Evolutionary conservation across 805 yeast species (phyloP).

Genomic region (Wickerhamomyces queroliae): DNA sequence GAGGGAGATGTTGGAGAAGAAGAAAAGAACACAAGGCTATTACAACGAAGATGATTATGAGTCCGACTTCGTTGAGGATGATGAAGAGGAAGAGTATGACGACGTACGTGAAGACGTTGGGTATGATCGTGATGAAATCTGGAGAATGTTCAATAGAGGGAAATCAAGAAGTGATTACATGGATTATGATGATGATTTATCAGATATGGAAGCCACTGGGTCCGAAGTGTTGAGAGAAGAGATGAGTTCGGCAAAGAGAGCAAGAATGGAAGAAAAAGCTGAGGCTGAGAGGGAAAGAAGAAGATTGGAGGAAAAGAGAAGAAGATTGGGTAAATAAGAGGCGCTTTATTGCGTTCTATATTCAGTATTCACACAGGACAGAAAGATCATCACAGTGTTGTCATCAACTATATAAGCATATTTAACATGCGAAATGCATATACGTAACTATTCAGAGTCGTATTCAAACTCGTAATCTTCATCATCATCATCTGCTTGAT

Average conservation of each 20-base stretch:
- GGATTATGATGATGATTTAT: conserved; percentile 41
- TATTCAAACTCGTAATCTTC: conserved; percentile 36
- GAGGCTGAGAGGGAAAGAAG: conserved; percentile 59
- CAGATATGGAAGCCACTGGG: conserved; percentile 92
- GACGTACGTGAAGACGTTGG: conserved; percentile 31
- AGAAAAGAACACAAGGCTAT: conserved; percentile 22
- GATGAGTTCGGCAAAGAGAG: conserved; percentile 57
- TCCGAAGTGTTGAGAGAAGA: conserved; percentile 86
- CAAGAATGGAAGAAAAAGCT: conserved; percentile 66
- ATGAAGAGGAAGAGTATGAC: conserved; percentile 25
- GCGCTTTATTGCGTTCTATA: not conserved
- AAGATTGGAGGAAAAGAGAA: conserved; percentile 39
- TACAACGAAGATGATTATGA: conserved; percentile 44
- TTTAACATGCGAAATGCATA: not conserved
- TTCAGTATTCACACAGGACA: no score
- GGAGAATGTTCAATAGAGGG: conserved; percentile 78
- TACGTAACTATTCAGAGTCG: conserved; percentile 24
- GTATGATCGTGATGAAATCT: conserved; percentile 80
- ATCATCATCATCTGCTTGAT: conserved; percentile 12
- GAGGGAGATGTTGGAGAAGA: conserved; percentile 6
- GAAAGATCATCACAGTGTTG: no score
- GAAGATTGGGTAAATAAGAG: conserved; percentile 23
- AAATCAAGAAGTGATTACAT: conserved; percentile 41
- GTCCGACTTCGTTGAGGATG: conserved; percentile 56
- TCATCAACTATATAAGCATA: not conserved